Conservation (phyloP, 331 rosid genomes). For the Cydonia oblonga region DNA sequence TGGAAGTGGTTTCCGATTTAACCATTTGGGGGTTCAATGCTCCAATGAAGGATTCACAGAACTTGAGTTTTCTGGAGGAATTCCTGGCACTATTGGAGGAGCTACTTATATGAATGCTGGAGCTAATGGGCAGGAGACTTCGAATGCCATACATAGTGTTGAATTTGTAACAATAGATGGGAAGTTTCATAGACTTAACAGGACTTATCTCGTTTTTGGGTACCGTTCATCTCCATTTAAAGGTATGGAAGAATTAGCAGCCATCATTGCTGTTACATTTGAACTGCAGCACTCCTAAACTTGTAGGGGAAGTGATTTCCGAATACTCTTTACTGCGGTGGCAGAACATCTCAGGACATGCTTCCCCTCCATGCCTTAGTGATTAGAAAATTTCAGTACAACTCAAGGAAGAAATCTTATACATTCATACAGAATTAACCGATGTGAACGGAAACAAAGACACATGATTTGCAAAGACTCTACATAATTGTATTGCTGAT, state of each 20-base stretch:
- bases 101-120: constrained; percentile 29
- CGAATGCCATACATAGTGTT: constrained; percentile 14
- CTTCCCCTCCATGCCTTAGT: constrained; percentile 13
- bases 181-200: background rate
- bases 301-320: background rate
- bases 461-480: background rate
- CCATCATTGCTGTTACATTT: constrained; percentile 19
- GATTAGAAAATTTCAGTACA: constrained; percentile 15
- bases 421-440: background rate
- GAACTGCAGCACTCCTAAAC: constrained; percentile 2
- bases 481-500: background rate
- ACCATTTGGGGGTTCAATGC: constrained; percentile 11
- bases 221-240: constrained; percentile 23
- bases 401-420: constrained; percentile 15
- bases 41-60: constrained; percentile 25
- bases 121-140: constrained; percentile 27
- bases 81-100: constrained; percentile 29
- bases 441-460: background rate
- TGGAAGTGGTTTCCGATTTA: constrained; percentile 25
- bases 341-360: constrained; percentile 23
- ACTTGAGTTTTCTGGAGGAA: constrained; percentile 23
- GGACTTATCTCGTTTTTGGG: constrained; percentile 11
- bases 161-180: constrained; percentile 15
- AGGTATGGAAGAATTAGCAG: constrained; percentile 21
- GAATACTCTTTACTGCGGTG: background rate